Evolutionary conservation across 768 basidiomycete species (phyloP).

Genomic region (Astraeus odoratus): DNA sequence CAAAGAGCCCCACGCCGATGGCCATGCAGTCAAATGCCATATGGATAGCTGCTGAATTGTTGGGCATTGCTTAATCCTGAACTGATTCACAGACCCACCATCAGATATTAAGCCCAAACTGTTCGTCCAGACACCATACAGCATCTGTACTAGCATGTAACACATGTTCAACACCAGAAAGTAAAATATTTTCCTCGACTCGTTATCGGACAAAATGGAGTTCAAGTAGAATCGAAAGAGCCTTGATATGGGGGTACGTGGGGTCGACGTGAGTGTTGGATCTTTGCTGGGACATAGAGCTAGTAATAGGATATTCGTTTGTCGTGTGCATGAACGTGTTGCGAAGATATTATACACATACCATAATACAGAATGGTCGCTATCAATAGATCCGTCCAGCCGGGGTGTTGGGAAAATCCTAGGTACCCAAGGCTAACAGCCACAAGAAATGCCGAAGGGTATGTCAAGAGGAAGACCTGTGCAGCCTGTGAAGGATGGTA

Average conservation of each 20-base stretch:
- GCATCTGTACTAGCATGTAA: constrained; percentile 96
- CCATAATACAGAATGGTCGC: constrained; percentile 59
- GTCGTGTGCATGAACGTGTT: neutral
- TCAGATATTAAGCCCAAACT: constrained; percentile 95
- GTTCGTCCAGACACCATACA: constrained; percentile 97
- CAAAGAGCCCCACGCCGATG: constrained; percentile 89
- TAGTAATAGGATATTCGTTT: constrained; percentile 18
- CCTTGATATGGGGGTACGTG: constrained; percentile 48
- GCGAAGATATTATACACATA: constrained; percentile 23
- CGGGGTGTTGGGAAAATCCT: constrained; percentile 55
- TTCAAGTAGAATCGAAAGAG: constrained; percentile 71
- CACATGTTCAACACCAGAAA: constrained; percentile 91
- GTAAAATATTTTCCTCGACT: constrained; percentile 94
- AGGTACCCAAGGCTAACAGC: constrained; percentile 51
- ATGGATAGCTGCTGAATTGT: constrained; percentile 69
- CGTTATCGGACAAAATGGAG: constrained; percentile 83
- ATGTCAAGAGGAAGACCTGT: constrained; percentile 55
- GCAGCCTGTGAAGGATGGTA: constrained; percentile 43
- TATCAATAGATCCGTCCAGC: constrained; percentile 54
- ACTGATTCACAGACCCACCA: constrained; percentile 44
- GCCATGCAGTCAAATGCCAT: constrained; percentile 99
- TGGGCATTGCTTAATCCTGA: constrained; percentile 1
- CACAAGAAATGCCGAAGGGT: constrained; percentile 41
- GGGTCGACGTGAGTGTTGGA: constrained; percentile 34
- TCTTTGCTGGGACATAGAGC: constrained; percentile 47